Evolutionary conservation across 2,329 filamentous ascomycete genomes (phyloP).

Genomic region (Botryosphaeria agaves): DNA sequence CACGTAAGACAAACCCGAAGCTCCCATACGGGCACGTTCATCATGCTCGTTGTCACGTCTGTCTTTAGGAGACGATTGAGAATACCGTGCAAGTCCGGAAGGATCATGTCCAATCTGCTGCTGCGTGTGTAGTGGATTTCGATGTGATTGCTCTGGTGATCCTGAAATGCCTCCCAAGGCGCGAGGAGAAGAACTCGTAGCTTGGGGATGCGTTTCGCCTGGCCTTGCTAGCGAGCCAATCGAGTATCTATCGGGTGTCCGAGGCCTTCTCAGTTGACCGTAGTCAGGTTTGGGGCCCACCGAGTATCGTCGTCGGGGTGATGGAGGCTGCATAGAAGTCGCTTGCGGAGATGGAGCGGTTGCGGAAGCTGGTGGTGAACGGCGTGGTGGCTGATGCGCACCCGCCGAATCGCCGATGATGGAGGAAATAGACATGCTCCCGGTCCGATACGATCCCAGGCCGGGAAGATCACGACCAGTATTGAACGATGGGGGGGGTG

Average conservation of each 20-base stretch:
- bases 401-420: constrained; percentile 40
- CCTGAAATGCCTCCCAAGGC: constrained; percentile 14
- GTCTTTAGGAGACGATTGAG: constrained; percentile 14
- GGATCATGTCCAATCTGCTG: no score
- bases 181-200: constrained; percentile 3
- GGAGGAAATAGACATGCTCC: constrained; percentile 58
- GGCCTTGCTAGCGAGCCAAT: constrained; percentile 10
- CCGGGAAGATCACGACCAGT: constrained; percentile 37
- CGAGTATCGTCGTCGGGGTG: constrained; percentile 19
- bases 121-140: no score
- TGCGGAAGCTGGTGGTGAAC: constrained; percentile 14
- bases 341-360: constrained; percentile 13
- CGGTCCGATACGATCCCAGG: constrained; percentile 34
- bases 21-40: constrained; percentile 10
- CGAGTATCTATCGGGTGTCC: constrained; percentile 19
- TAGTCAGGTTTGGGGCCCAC: constrained; percentile 16
- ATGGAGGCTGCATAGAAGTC: constrained; percentile 29
- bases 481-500: constrained; percentile 15
- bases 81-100: no score
- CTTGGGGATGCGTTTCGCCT: constrained; percentile 9
- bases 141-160: constrained; percentile 16
- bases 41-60: constrained; percentile 8
- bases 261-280: constrained; percentile 16
- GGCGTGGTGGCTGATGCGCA: constrained; percentile 9
- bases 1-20: no score